A percentile compares a stretch with the other conserved stretches of the same genome.
Evolutionary conservation across 352 stramenopile species (phyloP).

Genomic region (Chrysophaeum taylorii): DNA sequence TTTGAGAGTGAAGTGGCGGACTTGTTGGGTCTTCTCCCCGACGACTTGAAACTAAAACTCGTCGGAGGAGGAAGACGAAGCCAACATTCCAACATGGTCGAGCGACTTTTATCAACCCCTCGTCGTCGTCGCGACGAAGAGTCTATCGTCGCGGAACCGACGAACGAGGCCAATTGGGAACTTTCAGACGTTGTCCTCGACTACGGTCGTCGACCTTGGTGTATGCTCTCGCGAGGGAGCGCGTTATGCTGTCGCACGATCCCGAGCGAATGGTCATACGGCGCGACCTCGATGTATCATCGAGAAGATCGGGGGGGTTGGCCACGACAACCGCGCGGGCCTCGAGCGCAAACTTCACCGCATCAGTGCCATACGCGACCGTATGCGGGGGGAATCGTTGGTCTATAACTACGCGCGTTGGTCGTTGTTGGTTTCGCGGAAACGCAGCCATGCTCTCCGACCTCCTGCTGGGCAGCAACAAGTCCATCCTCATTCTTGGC

Average conservation of each 20-base stretch:
- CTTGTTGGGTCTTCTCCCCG: neutral
- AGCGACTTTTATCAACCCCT: too few species aligned
- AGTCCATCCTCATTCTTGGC: conserved; percentile 53
- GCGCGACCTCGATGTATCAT: conserved; percentile 48
- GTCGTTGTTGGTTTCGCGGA: conserved; percentile 53
- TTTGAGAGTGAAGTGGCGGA: neutral
- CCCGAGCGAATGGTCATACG: conserved; percentile 29
- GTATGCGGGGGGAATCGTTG: conserved; percentile 43
- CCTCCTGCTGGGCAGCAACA: conserved; percentile 45
- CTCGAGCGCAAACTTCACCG: conserved; percentile 60
- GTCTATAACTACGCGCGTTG: conserved; percentile 56
- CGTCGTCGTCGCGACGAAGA: too few species aligned
- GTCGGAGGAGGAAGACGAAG: too few species aligned
- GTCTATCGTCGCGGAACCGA: neutral
- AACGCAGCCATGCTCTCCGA: conserved; percentile 54
- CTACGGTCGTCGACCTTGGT: conserved; percentile 22
- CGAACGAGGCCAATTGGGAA: neutral
- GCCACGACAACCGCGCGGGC: conserved; percentile 57
- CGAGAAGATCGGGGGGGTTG: conserved; percentile 45
- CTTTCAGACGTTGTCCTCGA: conserved; percentile 33
- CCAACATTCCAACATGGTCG: too few species aligned
- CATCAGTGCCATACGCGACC: conserved; percentile 54
- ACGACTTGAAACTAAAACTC: too few species aligned
- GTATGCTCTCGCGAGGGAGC: conserved; percentile 22
- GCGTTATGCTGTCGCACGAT: conserved; percentile 30